Conservation (phyloP, 805 yeast species). For the Tanozyma kutaoensis region DNA sequence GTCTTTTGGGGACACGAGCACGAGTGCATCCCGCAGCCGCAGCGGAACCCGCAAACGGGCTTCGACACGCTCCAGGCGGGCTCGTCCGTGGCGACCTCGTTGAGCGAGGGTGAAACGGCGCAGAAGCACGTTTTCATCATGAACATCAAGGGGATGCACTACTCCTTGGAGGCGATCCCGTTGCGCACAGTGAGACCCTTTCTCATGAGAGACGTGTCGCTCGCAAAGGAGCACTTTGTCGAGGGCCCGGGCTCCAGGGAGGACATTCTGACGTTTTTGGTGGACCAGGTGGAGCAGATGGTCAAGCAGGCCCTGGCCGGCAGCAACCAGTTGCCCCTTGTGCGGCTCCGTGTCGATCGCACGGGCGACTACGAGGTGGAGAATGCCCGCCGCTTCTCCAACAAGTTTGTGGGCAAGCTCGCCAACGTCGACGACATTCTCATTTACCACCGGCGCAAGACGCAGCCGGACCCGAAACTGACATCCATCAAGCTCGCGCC, state of each 20-base stretch:
- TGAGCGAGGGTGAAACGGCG: constrained; percentile 72
- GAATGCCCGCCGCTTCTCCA: constrained; percentile 79
- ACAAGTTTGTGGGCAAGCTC: constrained; percentile 77
- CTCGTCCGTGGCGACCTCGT: constrained; percentile 83
- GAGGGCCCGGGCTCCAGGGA: constrained; percentile 50
- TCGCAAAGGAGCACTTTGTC: constrained; percentile 38
- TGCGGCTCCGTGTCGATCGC: constrained; percentile 66
- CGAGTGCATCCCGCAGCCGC: constrained; percentile 71
- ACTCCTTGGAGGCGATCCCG: constrained; percentile 43
- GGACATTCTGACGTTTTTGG: constrained; percentile 47
- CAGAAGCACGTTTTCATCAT: constrained; percentile 65
- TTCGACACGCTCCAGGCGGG: constrained; percentile 87
- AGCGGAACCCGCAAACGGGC: constrained; percentile 41
- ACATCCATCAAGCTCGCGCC: too few relatives aligned
- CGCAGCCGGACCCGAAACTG: too few relatives aligned
- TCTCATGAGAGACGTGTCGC: constrained; percentile 49
- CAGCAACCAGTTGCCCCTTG: constrained; percentile 58
- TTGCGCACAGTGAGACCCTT: constrained; percentile 75
- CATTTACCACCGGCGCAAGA: constrained; percentile 44
- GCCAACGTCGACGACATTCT: constrained; percentile 88
- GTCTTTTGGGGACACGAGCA: constrained; percentile 98
- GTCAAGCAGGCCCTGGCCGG: constrained; percentile 18
- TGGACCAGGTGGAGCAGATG: constrained; percentile 51
- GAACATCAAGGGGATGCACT: constrained; percentile 44
- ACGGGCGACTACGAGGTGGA: constrained; percentile 87